Base-by-base conservation (phyloP, 208 protist species). In the Leptomonas pyrrhocoris region DNA sequence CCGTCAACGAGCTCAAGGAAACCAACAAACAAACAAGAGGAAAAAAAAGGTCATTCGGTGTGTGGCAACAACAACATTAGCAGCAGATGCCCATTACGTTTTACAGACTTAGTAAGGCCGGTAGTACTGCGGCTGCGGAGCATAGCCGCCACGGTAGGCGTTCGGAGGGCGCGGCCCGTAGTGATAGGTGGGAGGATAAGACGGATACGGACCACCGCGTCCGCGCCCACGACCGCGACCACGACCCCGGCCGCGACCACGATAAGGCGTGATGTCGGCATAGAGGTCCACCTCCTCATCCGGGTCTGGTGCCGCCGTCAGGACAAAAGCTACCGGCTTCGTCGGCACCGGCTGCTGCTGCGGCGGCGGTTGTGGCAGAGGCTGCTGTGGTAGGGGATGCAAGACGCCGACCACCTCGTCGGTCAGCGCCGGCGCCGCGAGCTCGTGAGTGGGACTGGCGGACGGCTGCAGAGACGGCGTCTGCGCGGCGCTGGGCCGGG, bases 221-320 rank as follows among this genome's bases (percentile, higher is more conserved):
- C 65, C 65, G 31, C 77, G 57, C 19, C 72, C 72, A 16, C 77
- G 55, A 3, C 65, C 71, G 12, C 68, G 63, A 19, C 78, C 77
- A 9, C 60, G 71, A 11, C 76, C 74, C 16, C 73, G 69, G 4
- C 63, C 73, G 31, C 69, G 59, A 12, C 73, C 59, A 45, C 58
- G 40, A 34, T 56, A 50, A 15, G 57, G 46, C 30, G 72, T 60
- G 63, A 93, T 73, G 61, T 74, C 84, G 1, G 87, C 87, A 68
- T 93, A 93, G 45, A 93, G 78, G 66, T 93, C 87, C 23, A 81
- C 71, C 56, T 93, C 87, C 5, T 78, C 68, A n/a, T 73, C 45
- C 34, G 79, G 65, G n/a, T 73, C 79, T 13, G 69, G 56, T 21
- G 56, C 11, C 1, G 83, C 64, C 16, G 72, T 76, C 31, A 77